These are phyloP conservation scores for Phytophthora idaei DNA, from an alignment of 352 stramenopile species.

Conservation along the genomic window DNA sequence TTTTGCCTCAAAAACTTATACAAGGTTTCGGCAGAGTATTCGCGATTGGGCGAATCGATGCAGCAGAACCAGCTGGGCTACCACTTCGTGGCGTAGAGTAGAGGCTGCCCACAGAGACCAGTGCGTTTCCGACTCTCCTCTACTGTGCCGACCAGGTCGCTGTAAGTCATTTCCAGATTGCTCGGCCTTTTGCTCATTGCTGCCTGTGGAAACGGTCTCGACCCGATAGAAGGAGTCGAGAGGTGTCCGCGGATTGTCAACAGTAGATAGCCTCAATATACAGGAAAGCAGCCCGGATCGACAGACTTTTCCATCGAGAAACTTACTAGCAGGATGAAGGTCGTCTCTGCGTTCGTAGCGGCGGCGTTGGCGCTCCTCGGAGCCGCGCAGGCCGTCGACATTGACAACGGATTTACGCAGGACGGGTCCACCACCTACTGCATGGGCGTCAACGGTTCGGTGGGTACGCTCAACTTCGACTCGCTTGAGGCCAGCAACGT, in stretches of 20 bases:
- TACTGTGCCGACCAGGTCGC: slow-evolving; percentile 25
- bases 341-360: slow-evolving; percentile 16
- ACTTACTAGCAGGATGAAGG: slow-evolving; percentile 37
- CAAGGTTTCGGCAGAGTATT: slow-evolving; percentile 13
- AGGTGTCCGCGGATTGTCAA: slow-evolving; percentile 4
- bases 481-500: slow-evolving; percentile 52
- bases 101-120: slow-evolving; percentile 20
- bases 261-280: slow-evolving; percentile 9
- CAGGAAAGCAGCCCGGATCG: slow-evolving; percentile 12
- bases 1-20: not conserved
- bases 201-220: slow-evolving; percentile 17
- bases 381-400: slow-evolving; percentile 31
- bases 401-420: slow-evolving; percentile 68
- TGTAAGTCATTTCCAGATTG: slow-evolving; percentile 35
- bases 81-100: slow-evolving; percentile 34
- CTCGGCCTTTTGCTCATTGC: slow-evolving; percentile 31
- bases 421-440: slow-evolving; percentile 79
- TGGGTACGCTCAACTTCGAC: slow-evolving; percentile 50
- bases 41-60: slow-evolving; percentile 15
- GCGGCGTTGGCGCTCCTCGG: slow-evolving; percentile 20
- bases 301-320: slow-evolving; percentile 38
- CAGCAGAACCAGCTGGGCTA: slow-evolving; percentile 32
- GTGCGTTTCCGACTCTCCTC: slow-evolving; percentile 32
- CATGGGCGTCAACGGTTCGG: slow-evolving; percentile 48
- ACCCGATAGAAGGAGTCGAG: slow-evolving; percentile 24